Base-by-base conservation (phyloP, 2,329 filamentous ascomycete species). In the Xylariales sp. region DNA sequence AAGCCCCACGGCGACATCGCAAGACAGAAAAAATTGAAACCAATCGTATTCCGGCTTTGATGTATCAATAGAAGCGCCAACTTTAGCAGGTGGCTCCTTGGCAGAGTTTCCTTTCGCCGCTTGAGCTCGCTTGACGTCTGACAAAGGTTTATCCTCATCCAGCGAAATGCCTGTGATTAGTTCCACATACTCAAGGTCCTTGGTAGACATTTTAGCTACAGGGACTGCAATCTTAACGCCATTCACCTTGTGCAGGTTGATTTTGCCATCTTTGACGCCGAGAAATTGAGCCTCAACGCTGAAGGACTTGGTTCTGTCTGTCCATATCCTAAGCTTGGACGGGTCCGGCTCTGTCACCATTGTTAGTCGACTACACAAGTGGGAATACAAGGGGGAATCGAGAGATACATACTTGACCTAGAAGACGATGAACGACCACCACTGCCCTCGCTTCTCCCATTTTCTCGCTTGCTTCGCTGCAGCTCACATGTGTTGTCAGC, bases 201-300 rank as follows among this genome's bases (percentile, higher is more conserved):
- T 86, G 29, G 89, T 74, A 1, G 91, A 94, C 93, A 98, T 98
- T 61, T 98, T 98, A 27, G 81, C 72, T 19, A 97, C 80, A 3
- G 93, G 93, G 4, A 98, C 93, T 7, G 93, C 93, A 62, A 98
- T 98, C 64, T 97, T 97, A 53, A 98, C 89, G 25, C 93, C 93
- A 57, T 98, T 98, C 65, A 88, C 76, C 68, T 98, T 98, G 70
- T 98, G 93, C 16, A 98, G 72, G 62, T 98, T 94, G 48, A 98
- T 94, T 63, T 97, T 97, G 46, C 90, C 88, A 57, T 97, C 93
- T 59, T 88, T 88, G 37, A 97, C 75, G 19, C 89, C 91, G 36
- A 98, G 79, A 56, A 97, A 98, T 59, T 98, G 88, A 13, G 93
- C 93, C 49, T 97, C 93, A 39, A 98, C 93, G 51, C 88, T 97